Evolutionary conservation across 1,139 yeast genomes (phyloP), one percentile per base, ranked within the genome.

Genomic region (Saccharomyces pastorianus): DNA sequence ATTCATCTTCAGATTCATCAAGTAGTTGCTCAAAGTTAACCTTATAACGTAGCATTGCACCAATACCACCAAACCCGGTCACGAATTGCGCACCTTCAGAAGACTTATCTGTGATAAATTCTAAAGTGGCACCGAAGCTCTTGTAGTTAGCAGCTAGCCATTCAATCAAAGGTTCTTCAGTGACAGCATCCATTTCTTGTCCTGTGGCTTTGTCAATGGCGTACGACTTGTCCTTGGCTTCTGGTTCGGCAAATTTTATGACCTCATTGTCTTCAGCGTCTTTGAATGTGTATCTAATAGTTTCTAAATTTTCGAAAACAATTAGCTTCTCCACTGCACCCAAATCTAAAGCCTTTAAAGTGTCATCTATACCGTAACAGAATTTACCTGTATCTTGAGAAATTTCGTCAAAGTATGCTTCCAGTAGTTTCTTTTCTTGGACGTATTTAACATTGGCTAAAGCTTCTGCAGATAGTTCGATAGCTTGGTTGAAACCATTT

Each of bases 61-160:
- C 99, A 63, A 93, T 82, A 76, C 99, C 99, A 85, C 99, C 99
- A 68, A 93, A 93, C 58, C 99, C 99, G 68, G 85, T 88, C 59
- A 87, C 95, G 73, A 93, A 93, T 77, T 93, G 99, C 48, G 98
- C 96, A 77, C 99, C 99, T 75, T 93, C 99, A 52, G 96, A 85
- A 42, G 96, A 88, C 75, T 88, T 85, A 76, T 93, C 99, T 52
- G 98, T 88, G 63, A 93, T 96, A 66, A 93, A 93, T 75, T 93
- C 99, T 64, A 93, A 80, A 59, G 86, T 84, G 54, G 99, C 96
- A 80, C 99, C 99, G 66, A 81, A 93, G 64, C 80, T 87, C 71
- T 85, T 88, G 76, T 93, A 93, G 74, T 89, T 88, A 75, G 91
- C 99, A 49, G 99, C 98, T 61, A 93, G 79, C 99, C 99, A 93